Base-by-base conservation (phyloP, 2,329 filamentous ascomycete species). In the Colletotrichum melonis region DNA sequence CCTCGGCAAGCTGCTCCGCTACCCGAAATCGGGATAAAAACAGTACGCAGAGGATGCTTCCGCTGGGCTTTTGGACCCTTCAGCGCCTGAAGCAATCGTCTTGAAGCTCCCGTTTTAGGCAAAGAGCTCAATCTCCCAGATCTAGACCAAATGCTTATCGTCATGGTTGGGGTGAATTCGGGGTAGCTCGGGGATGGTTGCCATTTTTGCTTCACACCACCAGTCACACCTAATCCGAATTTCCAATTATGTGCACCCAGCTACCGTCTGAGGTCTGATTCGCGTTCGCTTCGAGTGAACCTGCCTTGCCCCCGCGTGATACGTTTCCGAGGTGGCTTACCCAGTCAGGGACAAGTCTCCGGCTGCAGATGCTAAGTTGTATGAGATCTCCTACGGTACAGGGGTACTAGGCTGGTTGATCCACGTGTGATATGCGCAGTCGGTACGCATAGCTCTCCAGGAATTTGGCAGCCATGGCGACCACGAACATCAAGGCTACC, bases 171-270 rank as follows among this genome's bases (percentile, higher is more conserved):
- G 30, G 24, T n/a, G 38, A 49, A 22, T 1, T 63, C 30, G 35
- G 67, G 26, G 28, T 57, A 49, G 22, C 59, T 69, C 52, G 59
- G 52, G 67, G 59, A 64, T 16, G 52, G 49, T 46, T 69, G 52
- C 59, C 59, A 26, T 42, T 42, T 35, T 42, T 42, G 38, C 38
- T 42, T 35, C n/a, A 2, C 12, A 9, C 12, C n/a, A 38, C 24
- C 11, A 30, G 3, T 35, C 19, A n/a, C 11, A 54, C n/a, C n/a
- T 19, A 54, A 54, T 54, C 22, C 14, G 12, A 19, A n/a, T 24
- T 54, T 54, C 49, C 49, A 24, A n/a, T 24, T 54, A 22, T 0
- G 49, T 14, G 49, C 49, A 54, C 49, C 49, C 19, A 54, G 5
- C 38, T 24, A 54, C n/a, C 12, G 14, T 42, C 16, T 42, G 16